These are phyloP conservation scores for Hortiboletus flavorubellus DNA, from an alignment of 768 basidiomycete species.

Conservation along the genomic window DNA sequence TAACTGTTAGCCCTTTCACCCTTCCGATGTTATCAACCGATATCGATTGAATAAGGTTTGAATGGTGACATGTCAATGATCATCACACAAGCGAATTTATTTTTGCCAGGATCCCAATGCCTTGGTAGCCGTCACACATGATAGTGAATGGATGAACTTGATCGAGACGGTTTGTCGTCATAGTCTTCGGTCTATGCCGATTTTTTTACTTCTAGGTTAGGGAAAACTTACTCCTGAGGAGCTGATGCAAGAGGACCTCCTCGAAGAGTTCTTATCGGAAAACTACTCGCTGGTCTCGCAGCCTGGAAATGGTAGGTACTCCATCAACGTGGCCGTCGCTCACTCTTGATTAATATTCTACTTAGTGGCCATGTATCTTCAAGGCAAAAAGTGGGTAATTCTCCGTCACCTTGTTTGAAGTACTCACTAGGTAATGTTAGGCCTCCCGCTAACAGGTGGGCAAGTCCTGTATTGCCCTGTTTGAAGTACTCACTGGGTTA, in stretches of 20 bases:
- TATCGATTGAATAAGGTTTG: conserved; percentile 5
- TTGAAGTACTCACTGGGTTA: no score
- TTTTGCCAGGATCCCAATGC: background rate
- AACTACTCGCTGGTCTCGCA: background rate
- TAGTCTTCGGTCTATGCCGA: background rate
- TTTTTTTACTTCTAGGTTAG: background rate
- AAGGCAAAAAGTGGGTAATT: no score
- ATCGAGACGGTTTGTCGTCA: background rate
- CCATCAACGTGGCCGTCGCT: no score
- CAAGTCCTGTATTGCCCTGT: no score
- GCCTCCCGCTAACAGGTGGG: no score
- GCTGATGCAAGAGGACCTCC: background rate
- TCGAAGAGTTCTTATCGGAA: background rate
- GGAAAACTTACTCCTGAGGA: background rate
- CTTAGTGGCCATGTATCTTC: no score
- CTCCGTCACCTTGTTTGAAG: no score
- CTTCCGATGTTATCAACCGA: conserved; percentile 5
- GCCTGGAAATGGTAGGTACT: background rate
- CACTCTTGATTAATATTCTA: no score
- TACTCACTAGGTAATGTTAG: no score
- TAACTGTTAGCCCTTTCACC: conserved; percentile 3
- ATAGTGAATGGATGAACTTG: conserved; percentile 4
- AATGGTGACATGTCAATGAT: background rate
- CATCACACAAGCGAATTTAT: background rate
- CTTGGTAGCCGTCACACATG: conserved; percentile 9